Conservation (phyloP, 2,329 filamentous ascomycete species). For the Hymenotorrendiella dingleyae region DNA sequence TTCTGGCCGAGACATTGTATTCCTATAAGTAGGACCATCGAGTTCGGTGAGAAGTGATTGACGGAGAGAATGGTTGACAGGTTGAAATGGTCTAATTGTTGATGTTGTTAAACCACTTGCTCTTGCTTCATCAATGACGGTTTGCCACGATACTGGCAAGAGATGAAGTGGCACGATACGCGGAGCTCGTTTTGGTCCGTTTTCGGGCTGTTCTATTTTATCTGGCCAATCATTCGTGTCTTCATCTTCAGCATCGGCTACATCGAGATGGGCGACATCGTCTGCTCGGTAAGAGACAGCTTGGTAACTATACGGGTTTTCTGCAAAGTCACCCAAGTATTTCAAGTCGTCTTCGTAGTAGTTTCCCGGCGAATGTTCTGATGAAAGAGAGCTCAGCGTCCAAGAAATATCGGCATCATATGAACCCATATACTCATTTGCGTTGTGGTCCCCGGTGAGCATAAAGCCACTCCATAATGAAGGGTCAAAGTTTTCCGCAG, state of each 20-base stretch:
- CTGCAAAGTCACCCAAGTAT: constrained; percentile 15
- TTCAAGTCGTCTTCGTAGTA: constrained; percentile 16
- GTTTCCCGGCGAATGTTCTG: constrained; percentile 18
- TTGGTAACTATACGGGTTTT: constrained; percentile 18
- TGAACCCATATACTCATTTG: constrained; percentile 24
- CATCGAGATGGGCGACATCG: constrained; percentile 11
- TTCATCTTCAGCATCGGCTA: constrained; percentile 24
- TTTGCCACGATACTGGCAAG: constrained; percentile 22
- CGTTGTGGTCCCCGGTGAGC: constrained; percentile 19
- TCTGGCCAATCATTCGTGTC: constrained; percentile 26
- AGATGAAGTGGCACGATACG: constrained; percentile 18
- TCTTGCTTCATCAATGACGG: constrained; percentile 22
- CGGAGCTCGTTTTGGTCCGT: constrained; percentile 9
- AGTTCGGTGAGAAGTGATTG: constrained; percentile 16
- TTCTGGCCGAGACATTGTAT: constrained; percentile 18
- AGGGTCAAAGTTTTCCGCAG: constrained; percentile 18
- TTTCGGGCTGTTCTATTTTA: constrained; percentile 15
- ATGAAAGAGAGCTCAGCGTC: constrained; percentile 22
- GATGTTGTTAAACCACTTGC: constrained; percentile 9
- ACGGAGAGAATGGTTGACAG: constrained; percentile 16
- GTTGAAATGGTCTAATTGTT: constrained; percentile 19
- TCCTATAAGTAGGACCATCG: constrained; percentile 15
- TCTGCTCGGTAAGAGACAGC: constrained; percentile 12
- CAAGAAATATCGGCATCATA: constrained; percentile 29
- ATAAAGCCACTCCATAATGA: constrained; percentile 26